Evolutionary conservation across 2,329 filamentous ascomycete species (phyloP).

Genomic region (Pseudogymnoascus sp.): DNA sequence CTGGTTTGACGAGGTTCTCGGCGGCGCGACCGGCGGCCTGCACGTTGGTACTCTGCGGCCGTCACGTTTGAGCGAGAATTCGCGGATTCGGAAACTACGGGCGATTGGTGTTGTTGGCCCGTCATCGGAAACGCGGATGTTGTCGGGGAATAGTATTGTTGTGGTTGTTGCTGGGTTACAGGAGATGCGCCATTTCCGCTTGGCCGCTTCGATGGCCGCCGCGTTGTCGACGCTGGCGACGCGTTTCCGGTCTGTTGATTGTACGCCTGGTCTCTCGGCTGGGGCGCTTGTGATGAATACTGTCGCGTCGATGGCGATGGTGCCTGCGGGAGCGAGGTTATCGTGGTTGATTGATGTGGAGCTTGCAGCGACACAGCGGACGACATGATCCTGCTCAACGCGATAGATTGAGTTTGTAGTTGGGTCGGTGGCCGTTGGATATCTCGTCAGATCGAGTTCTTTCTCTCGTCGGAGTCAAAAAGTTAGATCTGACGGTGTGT

Average conservation of each 20-base stretch:
- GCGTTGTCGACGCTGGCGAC: conserved; percentile 44
- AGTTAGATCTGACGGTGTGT: background rate
- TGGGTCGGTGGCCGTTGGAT: background rate
- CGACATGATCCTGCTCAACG: conserved; percentile 45
- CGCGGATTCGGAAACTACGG: background rate
- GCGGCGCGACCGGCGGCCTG: conserved; percentile 67
- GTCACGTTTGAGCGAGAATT: background rate
- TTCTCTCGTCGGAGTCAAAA: background rate
- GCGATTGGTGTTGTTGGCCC: conserved; percentile 1
- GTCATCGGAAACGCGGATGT: conserved; percentile 7
- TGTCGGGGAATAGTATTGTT: conserved; percentile 26
- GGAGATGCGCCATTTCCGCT: conserved; percentile 42
- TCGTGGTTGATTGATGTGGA: conserved; percentile 45
- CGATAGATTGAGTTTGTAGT: background rate
- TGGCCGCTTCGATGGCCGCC: conserved; percentile 47
- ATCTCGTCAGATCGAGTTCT: background rate
- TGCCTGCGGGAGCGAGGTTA: conserved; percentile 41
- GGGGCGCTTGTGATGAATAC: conserved; percentile 48
- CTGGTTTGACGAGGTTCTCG: conserved; percentile 73
- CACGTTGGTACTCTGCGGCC: conserved; percentile 46
- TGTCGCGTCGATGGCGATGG: conserved; percentile 44
- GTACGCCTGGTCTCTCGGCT: conserved; percentile 50
- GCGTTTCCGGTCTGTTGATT: conserved; percentile 29
- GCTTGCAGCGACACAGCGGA: conserved; percentile 57
- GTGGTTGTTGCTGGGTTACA: conserved; percentile 20